These are phyloP conservation scores for Quercus tomentella DNA, from an alignment of 331 rosid genomes.

Conservation along the genomic window DNA sequence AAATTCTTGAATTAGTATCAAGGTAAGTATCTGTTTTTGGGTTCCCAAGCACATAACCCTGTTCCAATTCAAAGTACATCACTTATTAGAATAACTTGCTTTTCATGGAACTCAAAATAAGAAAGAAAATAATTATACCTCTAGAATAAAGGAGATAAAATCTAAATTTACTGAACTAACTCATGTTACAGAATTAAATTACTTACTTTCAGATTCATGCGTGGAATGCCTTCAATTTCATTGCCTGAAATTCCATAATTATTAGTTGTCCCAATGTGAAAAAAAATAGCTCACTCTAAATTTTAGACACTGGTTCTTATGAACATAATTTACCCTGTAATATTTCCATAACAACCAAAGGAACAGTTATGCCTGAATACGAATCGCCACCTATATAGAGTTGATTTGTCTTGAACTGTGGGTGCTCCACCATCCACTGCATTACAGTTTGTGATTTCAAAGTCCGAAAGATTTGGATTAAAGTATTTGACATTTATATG, in stretches of 20 bases:
- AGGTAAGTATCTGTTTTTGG: not conserved
- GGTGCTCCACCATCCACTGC: slow-evolving; percentile 39
- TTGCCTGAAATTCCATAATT: not conserved
- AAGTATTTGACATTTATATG: no score
- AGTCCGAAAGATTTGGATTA: not conserved
- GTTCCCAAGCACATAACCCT: slow-evolving; percentile 39
- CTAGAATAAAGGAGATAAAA: no score
- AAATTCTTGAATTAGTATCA: not conserved
- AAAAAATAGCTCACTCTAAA: not conserved
- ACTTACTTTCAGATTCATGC: not conserved
- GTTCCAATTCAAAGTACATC: not conserved
- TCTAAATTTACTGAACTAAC: not conserved
- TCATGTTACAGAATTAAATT: not conserved
- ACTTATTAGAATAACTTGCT: not conserved
- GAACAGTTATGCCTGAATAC: slow-evolving; percentile 16
- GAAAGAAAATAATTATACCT: no score
- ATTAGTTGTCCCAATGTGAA: not conserved
- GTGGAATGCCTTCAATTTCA: not conserved
- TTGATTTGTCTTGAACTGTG: slow-evolving; percentile 26
- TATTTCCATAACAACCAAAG: slow-evolving; percentile 25
- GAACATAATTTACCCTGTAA: slow-evolving; percentile 17
- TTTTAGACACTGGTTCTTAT: not conserved
- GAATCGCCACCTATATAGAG: slow-evolving; percentile 42
- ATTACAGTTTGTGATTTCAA: not conserved
- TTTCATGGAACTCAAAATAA: no score